These are phyloP conservation scores for Teunomyces lycoperdinae DNA, from an alignment of 805 yeast species.

Conservation along the genomic window DNA sequence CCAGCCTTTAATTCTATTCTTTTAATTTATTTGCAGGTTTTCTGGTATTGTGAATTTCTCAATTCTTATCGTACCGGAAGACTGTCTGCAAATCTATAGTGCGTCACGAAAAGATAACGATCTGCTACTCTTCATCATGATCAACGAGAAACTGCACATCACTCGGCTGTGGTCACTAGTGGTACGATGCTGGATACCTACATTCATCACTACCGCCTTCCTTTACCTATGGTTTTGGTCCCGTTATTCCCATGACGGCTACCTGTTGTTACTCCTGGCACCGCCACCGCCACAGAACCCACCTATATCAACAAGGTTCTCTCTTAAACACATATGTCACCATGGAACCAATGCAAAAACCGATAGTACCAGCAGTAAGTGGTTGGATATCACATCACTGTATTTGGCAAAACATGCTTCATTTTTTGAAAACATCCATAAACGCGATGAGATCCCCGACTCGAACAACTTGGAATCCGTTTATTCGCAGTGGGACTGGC, in stretches of 20 bases:
- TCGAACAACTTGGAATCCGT: conserved; percentile 8
- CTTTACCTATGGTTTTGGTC: not conserved
- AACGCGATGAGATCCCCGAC: conserved; percentile 4
- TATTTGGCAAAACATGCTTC: conserved; percentile 23
- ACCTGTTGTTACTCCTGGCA: not conserved
- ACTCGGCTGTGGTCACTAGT: not conserved
- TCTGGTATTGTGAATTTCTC: not conserved
- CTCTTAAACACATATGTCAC: conserved; percentile 58
- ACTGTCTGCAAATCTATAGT: not conserved
- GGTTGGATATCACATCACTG: conserved; percentile 46
- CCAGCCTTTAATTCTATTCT: too few species aligned
- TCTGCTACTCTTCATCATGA: not conserved
- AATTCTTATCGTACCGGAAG: not conserved
- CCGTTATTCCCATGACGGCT: not conserved
- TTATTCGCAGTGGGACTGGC: conserved; percentile 33
- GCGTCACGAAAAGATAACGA: not conserved
- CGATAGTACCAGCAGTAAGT: conserved; percentile 42
- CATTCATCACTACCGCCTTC: not conserved
- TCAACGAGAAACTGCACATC: not conserved
- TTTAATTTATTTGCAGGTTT: too few species aligned
- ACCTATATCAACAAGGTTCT: conserved; percentile 12
- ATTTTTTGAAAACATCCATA: conserved; percentile 4
- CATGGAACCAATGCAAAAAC: conserved; percentile 49
- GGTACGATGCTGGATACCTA: not conserved
- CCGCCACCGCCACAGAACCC: not conserved